Conservation (phyloP, 176 grass and related monocot species). For the Carex scoparia region DNA sequence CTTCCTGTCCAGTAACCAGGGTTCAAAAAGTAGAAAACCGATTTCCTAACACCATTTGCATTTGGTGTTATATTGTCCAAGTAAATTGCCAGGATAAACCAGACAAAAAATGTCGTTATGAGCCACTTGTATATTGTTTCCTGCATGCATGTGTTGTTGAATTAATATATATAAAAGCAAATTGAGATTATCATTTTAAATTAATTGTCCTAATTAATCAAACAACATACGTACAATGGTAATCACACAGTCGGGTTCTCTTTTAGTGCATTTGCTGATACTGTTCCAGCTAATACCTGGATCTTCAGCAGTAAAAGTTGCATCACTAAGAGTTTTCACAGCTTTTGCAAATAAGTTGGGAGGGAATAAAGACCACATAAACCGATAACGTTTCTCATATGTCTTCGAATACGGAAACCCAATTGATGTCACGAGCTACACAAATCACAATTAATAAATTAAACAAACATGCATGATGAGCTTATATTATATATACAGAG, state of each 20-base stretch:
- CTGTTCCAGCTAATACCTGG: constrained; percentile 73
- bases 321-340: constrained; percentile 58
- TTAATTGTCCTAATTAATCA: neutral
- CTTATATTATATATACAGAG: neutral
- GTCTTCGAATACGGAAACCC: constrained; percentile 57
- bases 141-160: neutral
- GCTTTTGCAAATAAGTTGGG: constrained; percentile 84
- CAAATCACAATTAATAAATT: constrained; percentile 17
- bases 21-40: constrained; percentile 77
- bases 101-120: constrained; percentile 80
- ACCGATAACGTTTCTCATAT: constrained; percentile 40
- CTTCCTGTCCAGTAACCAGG: constrained; percentile 87
- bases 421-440: constrained; percentile 69
- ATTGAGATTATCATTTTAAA: constrained; percentile 15
- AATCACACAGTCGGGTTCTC: constrained; percentile 62
- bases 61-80: constrained; percentile 93
- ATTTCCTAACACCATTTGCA: constrained; percentile 75
- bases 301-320: constrained; percentile 64
- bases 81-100: constrained; percentile 82
- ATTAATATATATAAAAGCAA: neutral
- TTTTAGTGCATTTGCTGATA: constrained; percentile 37
- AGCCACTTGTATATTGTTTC: constrained; percentile 80
- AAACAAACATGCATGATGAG: neutral
- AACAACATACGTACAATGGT: constrained; percentile 44
- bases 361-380: constrained; percentile 82